These are phyloP conservation scores for Colletotrichum musicola DNA, from an alignment of 2,329 filamentous ascomycete genomes.

Conservation along the genomic window DNA sequence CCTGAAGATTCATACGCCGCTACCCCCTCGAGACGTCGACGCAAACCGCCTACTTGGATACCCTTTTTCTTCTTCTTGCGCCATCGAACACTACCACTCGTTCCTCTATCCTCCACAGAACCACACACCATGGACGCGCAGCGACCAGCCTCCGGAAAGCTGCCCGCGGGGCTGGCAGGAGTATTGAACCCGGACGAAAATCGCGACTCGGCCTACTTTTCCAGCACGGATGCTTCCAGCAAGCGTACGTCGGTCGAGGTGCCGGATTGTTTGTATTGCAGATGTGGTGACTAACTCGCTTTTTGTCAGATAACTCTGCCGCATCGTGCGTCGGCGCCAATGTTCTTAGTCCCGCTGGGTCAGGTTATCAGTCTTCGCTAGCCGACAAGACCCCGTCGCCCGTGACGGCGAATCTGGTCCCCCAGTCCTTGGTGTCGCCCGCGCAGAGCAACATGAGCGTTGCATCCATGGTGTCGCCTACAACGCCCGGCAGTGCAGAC, in stretches of 20 bases:
- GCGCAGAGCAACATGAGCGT: slow-evolving; percentile 73
- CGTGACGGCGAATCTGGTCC: slow-evolving; percentile 62
- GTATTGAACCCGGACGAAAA: slow-evolving; percentile 65
- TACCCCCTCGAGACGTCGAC: background rate
- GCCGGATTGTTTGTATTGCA: slow-evolving; percentile 29
- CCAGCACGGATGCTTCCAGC: slow-evolving; percentile 57
- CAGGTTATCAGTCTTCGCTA: slow-evolving; percentile 63
- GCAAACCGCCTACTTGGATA: background rate
- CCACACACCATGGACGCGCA: slow-evolving; percentile 29
- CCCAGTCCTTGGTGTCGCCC: slow-evolving; percentile 68
- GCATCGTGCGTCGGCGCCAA: slow-evolving; percentile 50
- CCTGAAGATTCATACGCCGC: no score
- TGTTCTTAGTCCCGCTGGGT: slow-evolving; percentile 47
- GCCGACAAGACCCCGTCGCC: slow-evolving; percentile 75
- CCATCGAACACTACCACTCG: background rate
- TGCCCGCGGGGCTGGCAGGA: slow-evolving; percentile 62
- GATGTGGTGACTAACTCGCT: slow-evolving; percentile 26
- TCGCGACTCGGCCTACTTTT: slow-evolving; percentile 59
- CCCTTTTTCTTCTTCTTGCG: background rate
- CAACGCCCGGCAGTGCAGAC: slow-evolving; percentile 59
- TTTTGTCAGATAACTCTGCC: slow-evolving; percentile 57
- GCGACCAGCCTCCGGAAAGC: slow-evolving; percentile 54
- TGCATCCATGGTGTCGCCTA: slow-evolving; percentile 74
- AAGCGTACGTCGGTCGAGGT: slow-evolving; percentile 51
- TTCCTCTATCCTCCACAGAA: background rate